A percentile compares a stretch with the other conserved stretches of the same genome.
These are phyloP conservation scores for Dimargaris cristalligena DNA, from an alignment of 192 early-diverging fungal genomes.

Conservation along the genomic window DNA sequence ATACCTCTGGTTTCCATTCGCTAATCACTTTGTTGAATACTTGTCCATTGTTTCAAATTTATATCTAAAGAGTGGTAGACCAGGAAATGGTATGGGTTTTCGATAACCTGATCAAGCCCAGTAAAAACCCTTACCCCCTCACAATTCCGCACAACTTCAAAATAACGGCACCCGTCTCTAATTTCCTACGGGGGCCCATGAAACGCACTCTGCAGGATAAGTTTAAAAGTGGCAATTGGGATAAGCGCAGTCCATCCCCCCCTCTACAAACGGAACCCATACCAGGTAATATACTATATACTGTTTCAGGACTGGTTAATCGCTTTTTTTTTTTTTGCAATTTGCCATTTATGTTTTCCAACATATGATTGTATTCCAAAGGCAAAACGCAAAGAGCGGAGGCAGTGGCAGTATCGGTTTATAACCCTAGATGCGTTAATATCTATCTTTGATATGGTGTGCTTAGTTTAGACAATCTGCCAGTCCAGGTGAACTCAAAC, in stretches of 20 bases:
- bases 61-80: conserved; percentile 28
- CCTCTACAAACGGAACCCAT: conserved; percentile 19
- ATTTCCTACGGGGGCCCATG: no score
- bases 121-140: conserved; percentile 18
- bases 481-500: conserved; percentile 10
- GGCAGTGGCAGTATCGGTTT: no score
- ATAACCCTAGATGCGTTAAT: no score
- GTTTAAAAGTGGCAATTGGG: no score
- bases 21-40: conserved; percentile 4
- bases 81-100: conserved; percentile 48
- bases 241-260: conserved; percentile 17
- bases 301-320: no score
- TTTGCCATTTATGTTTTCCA: no score
- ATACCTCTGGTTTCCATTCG: conserved; percentile 9
- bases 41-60: background rate
- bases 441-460: no score
- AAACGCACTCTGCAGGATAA: no score
- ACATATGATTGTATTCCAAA: no score
- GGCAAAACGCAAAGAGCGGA: no score
- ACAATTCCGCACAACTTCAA: conserved; percentile 66
- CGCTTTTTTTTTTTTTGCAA: no score
- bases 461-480: conserved; percentile 4
- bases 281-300: conserved; percentile 22
- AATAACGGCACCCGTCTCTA: conserved; percentile 54
- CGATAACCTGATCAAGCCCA: conserved; percentile 32